Base-by-base conservation (phyloP, 345 rosid genomes). In the Zanthoxylum bungeanum region DNA sequence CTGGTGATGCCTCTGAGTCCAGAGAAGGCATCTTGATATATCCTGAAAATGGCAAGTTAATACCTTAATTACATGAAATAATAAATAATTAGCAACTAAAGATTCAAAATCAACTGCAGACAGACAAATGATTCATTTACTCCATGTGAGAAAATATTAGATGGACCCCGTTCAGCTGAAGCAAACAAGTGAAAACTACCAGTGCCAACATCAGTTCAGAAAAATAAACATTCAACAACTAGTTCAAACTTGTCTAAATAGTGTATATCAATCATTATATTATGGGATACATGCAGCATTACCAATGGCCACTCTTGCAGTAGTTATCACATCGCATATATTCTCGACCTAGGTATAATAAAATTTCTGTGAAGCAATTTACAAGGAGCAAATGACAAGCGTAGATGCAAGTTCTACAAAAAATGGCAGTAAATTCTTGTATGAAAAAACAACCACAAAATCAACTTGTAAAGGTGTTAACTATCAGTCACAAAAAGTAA, bases 1-100 rank as follows among this genome's bases (percentile, higher is more conserved):
- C 77, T 95, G 96, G 85, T 91, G 90, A 85, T 89, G 96, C 80
- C 87, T 91, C 75, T 95, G 99, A 64, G 89, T 91, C 99, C 99
- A 92, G 22, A 95, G 83, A 74, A 95, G 91, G 73, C 99, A 89
- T 84, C 99, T 95, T 70, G 93, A 88, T 81, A 95, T 88, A 74
- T 95, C 99, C 99, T 92, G 85, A 74, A 73, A 72, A 60, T 30
- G 30, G 4, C 21, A 66, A 44, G 27, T 24, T 36, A 14, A 46
- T 21, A 28, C 74, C 61, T 56, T 46, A 67, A 65, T 30, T 52
- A 21, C 55, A 51, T 36, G 71, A 68, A 68, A 1, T 25, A 9
- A 40, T 30, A 72, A 33, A 33, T 47, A 62, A 36, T 44, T 50
- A 58, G 34, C 47, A 25, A 69, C 19, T 59, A 9, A 44, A 10